Percentiles rank a stretch among this genome's conserved stretches.
Evolutionary conservation across 2,329 filamentous ascomycete species (phyloP).

Genomic region (Anisogramma anomala): DNA sequence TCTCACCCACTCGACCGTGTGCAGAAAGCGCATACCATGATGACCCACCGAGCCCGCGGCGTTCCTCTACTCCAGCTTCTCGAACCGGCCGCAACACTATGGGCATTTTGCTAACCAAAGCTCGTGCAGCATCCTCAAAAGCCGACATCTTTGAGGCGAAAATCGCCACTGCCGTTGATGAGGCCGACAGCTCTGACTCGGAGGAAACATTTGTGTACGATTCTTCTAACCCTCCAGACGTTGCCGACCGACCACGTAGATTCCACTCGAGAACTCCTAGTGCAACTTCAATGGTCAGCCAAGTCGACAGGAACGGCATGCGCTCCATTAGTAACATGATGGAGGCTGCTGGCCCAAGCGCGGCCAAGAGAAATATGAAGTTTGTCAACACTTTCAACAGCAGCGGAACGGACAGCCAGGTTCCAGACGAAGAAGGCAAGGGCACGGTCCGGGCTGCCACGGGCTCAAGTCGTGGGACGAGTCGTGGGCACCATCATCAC

Average conservation of each 20-base stretch:
- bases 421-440: conserved; percentile 57
- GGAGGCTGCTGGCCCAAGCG: conserved; percentile 40
- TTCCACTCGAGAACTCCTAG: conserved; percentile 93
- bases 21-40: conserved; percentile 25
- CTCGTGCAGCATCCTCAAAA: conserved; percentile 67
- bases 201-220: conserved; percentile 99
- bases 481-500: conserved; percentile 66
- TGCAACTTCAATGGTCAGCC: conserved; percentile 70
- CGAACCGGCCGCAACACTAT: conserved; percentile 26
- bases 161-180: conserved; percentile 89
- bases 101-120: conserved; percentile 34
- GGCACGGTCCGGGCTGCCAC: conserved; percentile 48
- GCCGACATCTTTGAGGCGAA: conserved; percentile 97
- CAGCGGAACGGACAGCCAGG: conserved; percentile 39
- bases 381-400: conserved; percentile 73
- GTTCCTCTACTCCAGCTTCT: conserved; percentile 15
- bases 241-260: conserved; percentile 51
- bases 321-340: conserved; percentile 57
- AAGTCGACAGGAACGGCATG: conserved; percentile 48
- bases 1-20: conserved; percentile 26
- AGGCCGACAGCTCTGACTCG: conserved; percentile 91
- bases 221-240: conserved; percentile 83
- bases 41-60: conserved; percentile 18
- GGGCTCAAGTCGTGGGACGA: conserved; percentile 53
- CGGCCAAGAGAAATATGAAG: conserved; percentile 88